Base-by-base conservation (phyloP, 2,329 filamentous ascomycete genomes). In the Diaporthe sp. region DNA sequence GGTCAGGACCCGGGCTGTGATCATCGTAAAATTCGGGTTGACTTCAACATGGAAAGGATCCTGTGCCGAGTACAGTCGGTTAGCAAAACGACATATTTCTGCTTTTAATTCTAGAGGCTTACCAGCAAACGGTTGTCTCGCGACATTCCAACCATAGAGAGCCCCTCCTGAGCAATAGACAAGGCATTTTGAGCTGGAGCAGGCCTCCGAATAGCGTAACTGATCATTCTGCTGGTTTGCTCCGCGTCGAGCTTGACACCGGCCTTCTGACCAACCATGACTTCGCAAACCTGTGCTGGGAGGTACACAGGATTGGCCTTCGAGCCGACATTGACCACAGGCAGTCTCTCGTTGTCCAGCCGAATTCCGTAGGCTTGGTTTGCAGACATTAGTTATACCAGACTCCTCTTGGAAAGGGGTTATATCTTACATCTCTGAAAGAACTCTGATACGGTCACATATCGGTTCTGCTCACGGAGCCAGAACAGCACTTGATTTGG, bases 241-340 rank as follows among this genome's bases (percentile, higher is more conserved):
- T 82, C 78, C 0, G 87, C 82, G 22, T 82, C 84, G 7, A 94
- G 85, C 74, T 88, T 86, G 15, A 63, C 17, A 6, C n/a, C 7
- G 3, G 84, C 81, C 7, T 84, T 86, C 80, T 93, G 91, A 0
- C 91, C 91, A 13, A 87, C 85, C 3, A 88, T 75, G 2, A 94
- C 87, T 0, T 79, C 73, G 80, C 91, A 93, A 5, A 90, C 85
- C 78, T 93, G 87, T 0, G 86, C 82, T 0, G 92, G 92, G 2
- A 94, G 78, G 76, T 92, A 93, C 6, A 84, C 85, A 0, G 91
- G 90, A 20, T 88, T 84, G 0, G 85, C 81, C 1, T 77, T 78
- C 9, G 81, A 90, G 17, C 91, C 91, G 25, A 92, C 88, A 78
- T 94, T 93, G 78, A 94, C 80, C 2, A 92, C 88, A 0, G 91